Base-by-base conservation (phyloP, 768 basidiomycete species). In the Rhizopogon sp. region DNA sequence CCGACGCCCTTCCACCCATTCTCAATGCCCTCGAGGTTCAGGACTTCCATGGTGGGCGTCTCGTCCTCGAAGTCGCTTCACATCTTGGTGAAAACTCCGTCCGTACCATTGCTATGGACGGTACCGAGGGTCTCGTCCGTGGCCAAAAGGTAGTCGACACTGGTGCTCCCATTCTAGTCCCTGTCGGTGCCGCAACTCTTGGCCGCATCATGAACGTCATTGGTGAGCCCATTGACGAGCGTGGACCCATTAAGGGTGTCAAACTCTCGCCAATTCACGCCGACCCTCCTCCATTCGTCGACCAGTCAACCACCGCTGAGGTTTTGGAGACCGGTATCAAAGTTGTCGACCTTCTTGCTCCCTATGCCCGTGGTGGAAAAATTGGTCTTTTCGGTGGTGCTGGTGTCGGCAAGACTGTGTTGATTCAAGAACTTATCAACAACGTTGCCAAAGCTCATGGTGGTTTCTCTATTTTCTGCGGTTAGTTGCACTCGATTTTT, bases 141-240 rank as follows among this genome's bases (percentile, higher is more conserved):
- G 97, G 97, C 49, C 90, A 95, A 74, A 93, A 87, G 79, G 97
- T 98, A 68, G 69, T 97, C 67, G 97, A 98, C 76, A 97, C 96
- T 40, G 97, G 97, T 71, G 79, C 87, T 50, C 97, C 97, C 73
- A 99, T 99, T 76, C 81, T 82, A 76, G 92, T 99, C 60, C 97
- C 97, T 63, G 97, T 99, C 68, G 97, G 97, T 60, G 84, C 83
- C 58, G 92, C 82, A 56, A 95, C 92, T 54, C 87, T 99, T 56
- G 97, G 97, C 50, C 93, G 97, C 69, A 99, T 99, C 83, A 98
- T 99, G 93, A 99, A 98, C 76, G 97, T 99, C 76, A 98, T 99
- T 77, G 97, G 97, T 67, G 95, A 98, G 73, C 94, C 97, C 70
- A 98, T 99, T 72, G 97, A 99, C 75, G 95, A 98, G 74, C 94